These are phyloP conservation scores for Schizophyllum commune DNA, from an alignment of 1,284 basidiomycete species.

Conservation along the genomic window DNA sequence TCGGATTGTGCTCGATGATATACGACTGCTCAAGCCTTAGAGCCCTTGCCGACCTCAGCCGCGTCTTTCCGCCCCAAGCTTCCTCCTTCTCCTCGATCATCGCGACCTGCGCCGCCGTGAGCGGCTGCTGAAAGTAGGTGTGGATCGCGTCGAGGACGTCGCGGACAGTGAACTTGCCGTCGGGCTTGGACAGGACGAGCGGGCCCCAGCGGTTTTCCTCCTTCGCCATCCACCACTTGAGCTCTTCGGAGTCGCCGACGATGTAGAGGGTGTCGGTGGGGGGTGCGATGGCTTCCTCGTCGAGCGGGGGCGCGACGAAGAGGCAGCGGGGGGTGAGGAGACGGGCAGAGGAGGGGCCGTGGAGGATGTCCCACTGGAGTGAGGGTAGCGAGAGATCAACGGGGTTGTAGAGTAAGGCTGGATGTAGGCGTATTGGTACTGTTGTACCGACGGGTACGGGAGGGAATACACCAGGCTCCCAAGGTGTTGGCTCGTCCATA, in stretches of 20 bases:
- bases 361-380: conserved; percentile 29
- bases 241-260: conserved; percentile 20
- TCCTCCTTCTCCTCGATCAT: conserved; percentile 10
- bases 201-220: conserved; percentile 23
- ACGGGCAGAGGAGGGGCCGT: conserved; percentile 22
- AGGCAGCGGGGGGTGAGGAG: conserved; percentile 20
- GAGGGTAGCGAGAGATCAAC: conserved; percentile 19
- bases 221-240: conserved; percentile 23
- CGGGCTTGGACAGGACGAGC: conserved; percentile 16
- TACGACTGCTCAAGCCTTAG: background rate
- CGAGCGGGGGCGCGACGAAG: conserved; percentile 13
- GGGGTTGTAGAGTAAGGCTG: conserved; percentile 24
- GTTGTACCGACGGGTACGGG: conserved; percentile 17
- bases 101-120: conserved; percentile 20
- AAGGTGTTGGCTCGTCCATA: conserved; percentile 26
- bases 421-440: conserved; percentile 24
- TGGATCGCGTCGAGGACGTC: conserved; percentile 26
- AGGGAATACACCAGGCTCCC: conserved; percentile 24
- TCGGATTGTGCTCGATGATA: background rate
- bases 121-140: conserved; percentile 21
- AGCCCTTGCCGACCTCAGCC: background rate
- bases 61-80: background rate
- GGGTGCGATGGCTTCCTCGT: conserved; percentile 19
- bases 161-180: conserved; percentile 16
- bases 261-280: conserved; percentile 20